These are phyloP conservation scores for Emmonsiellopsis sp. DNA, from an alignment of 2,329 filamentous ascomycete genomes.

Conservation along the genomic window DNA sequence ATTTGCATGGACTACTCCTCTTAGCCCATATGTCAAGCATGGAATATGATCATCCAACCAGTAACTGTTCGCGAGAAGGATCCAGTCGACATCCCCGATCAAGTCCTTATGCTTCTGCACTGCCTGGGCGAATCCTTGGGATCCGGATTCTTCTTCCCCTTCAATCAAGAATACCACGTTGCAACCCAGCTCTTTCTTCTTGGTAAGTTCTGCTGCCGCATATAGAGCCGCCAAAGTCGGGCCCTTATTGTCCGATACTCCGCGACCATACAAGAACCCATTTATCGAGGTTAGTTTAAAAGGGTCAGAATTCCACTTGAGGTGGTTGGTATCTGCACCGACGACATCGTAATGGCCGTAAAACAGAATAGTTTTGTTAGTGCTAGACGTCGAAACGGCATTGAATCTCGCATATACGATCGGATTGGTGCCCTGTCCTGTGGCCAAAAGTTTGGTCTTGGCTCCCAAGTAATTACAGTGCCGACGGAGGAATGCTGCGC, in stretches of 20 bases:
- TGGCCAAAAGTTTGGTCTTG: slow-evolving; percentile 80
- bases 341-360: slow-evolving; percentile 99
- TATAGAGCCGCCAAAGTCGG: slow-evolving; percentile 90
- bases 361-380: slow-evolving; percentile 81
- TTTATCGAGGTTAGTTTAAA: slow-evolving; percentile 84
- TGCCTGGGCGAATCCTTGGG: slow-evolving; percentile 77
- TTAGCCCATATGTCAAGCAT: slow-evolving; percentile 86
- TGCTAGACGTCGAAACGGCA: slow-evolving; percentile 55
- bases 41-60: slow-evolving; percentile 96
- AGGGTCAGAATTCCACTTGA: slow-evolving; percentile 79
- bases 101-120: slow-evolving; percentile 69
- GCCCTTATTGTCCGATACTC: slow-evolving; percentile 96
- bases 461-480: slow-evolving; percentile 90
- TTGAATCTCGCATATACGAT: slow-evolving; percentile 87
- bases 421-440: slow-evolving; percentile 70
- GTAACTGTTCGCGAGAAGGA: slow-evolving; percentile 93
- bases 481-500: slow-evolving; percentile 79
- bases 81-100: slow-evolving; percentile 88
- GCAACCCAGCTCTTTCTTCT: slow-evolving; percentile 72
- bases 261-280: slow-evolving; percentile 87
- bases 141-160: slow-evolving; percentile 92
- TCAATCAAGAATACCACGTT: slow-evolving; percentile 76
- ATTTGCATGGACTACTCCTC: slow-evolving; percentile 88
- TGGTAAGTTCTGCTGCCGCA: slow-evolving; percentile 79
- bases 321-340: slow-evolving; percentile 69